Evolutionary conservation across 192 early-diverging fungal species (phyloP).

Genomic region (Jimgerdemannia lactiflua): DNA sequence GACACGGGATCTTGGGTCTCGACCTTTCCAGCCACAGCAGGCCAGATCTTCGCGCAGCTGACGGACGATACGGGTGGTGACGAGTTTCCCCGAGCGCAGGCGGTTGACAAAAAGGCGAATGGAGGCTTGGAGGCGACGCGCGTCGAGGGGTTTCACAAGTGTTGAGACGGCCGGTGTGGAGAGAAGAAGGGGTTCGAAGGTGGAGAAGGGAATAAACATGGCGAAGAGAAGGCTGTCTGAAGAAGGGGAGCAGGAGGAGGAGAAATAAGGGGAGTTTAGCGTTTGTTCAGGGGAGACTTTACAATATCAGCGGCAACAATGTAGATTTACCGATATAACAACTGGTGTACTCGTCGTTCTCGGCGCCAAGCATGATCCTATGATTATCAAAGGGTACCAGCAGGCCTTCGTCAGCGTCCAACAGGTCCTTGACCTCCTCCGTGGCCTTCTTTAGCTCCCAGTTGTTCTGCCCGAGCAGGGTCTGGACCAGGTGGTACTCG

Average conservation of each 20-base stretch:
- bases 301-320: background rate
- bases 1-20: conserved; percentile 3
- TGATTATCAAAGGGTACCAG: conserved; percentile 19
- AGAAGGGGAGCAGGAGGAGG: background rate
- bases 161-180: conserved; percentile 35
- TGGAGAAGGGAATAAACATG: conserved; percentile 58
- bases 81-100: conserved; percentile 55
- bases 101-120: conserved; percentile 58
- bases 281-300: too few relatives aligned
- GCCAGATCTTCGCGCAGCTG: conserved; percentile 48
- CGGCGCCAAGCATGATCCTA: conserved; percentile 42
- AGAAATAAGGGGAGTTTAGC: too few relatives aligned
- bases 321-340: conserved; percentile 60
- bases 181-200: conserved; percentile 58
- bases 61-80: conserved; percentile 46
- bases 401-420: conserved; percentile 33
- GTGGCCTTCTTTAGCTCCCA: conserved; percentile 27
- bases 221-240: conserved; percentile 58
- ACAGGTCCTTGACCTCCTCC: conserved; percentile 20
- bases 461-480: conserved; percentile 22
- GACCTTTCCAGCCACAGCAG: conserved; percentile 46
- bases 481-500: conserved; percentile 5
- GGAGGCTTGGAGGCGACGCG: conserved; percentile 45
- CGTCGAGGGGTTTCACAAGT: background rate
- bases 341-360: conserved; percentile 57